A percentile compares a stretch with the other conserved stretches of the same genome.
These are phyloP conservation scores for Pinus tabuliformis DNA, from an alignment of 75 land plant species.

Conservation along the genomic window DNA sequence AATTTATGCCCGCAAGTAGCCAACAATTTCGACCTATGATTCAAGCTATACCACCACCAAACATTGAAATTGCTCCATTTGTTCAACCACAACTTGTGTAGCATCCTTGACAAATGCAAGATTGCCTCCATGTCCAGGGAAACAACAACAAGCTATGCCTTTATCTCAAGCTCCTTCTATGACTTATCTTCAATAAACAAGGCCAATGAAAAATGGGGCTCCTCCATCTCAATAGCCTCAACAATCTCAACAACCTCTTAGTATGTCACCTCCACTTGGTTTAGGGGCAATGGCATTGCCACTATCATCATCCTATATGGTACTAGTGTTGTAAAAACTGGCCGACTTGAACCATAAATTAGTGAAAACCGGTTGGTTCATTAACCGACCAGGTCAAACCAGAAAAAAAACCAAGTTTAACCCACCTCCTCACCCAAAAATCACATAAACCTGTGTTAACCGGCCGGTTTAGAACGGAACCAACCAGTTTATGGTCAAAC, in stretches of 20 bases:
- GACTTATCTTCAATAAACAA: slow-evolving; percentile 27
- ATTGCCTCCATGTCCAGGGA: slow-evolving; percentile 38
- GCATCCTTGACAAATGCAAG: slow-evolving; percentile 54
- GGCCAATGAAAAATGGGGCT: slow-evolving; percentile 27
- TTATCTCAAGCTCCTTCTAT: slow-evolving; percentile 32
- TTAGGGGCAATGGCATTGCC: slow-evolving; percentile 26
- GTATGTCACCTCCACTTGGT: slow-evolving; percentile 26
- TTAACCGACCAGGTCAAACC: too few relatives aligned
- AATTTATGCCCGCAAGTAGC: slow-evolving; percentile 33
- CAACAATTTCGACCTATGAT: slow-evolving; percentile 53
- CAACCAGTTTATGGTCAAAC: too few relatives aligned
- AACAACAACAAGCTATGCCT: slow-evolving; percentile 29
- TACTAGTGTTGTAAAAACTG: too few relatives aligned
- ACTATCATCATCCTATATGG: slow-evolving; percentile 44
- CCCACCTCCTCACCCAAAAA: too few relatives aligned
- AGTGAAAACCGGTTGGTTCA: too few relatives aligned
- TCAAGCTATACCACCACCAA: slow-evolving; percentile 30
- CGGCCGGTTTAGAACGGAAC: too few relatives aligned
- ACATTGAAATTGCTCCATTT: slow-evolving; percentile 30
- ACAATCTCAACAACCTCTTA: slow-evolving; percentile 24
- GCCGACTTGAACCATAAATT: too few relatives aligned
- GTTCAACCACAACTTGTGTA: slow-evolving; percentile 32
- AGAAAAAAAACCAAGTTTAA: too few relatives aligned
- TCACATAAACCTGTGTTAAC: too few relatives aligned
- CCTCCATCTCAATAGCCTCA: slow-evolving; percentile 34